A percentile compares a stretch with the other conserved stretches of the same genome.
Conservation (phyloP, 306 rosid genomes). For the Cucumis hystrix region DNA sequence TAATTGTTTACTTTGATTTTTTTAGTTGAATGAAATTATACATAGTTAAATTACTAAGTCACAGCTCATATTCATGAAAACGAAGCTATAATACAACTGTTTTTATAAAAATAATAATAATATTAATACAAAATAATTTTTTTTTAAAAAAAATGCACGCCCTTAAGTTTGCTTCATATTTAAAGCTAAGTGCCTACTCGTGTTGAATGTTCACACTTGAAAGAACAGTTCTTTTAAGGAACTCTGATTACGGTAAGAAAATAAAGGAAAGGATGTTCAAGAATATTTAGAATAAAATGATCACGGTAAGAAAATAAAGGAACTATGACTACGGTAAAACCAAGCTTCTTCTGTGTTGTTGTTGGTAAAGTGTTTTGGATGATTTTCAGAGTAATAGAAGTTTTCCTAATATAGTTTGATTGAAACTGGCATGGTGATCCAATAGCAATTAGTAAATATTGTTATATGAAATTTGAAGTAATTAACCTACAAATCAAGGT, state of each 20-base stretch:
- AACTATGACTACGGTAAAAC: neutral
- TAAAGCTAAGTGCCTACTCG: neutral
- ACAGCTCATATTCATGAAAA: too few species aligned
- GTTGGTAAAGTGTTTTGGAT: neutral
- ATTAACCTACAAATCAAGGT: neutral
- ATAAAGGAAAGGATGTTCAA: neutral
- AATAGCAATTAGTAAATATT: neutral
- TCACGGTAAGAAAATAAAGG: neutral
- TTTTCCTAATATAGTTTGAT: neutral
- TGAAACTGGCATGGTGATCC: neutral
- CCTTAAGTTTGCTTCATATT: neutral
- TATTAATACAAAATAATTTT: neutral
- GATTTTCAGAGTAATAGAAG: neutral
- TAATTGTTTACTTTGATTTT: neutral
- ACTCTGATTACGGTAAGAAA: neutral
- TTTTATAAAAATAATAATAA: too few species aligned
- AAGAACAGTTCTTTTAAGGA: neutral
- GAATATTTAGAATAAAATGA: neutral
- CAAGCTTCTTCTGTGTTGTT: neutral
- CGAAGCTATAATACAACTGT: neutral
- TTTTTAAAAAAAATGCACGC: neutral
- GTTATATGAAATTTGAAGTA: neutral
- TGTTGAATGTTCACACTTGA: neutral
- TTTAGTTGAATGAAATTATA: neutral
- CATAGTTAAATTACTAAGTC: neutral